Evolutionary conservation across 2,329 filamentous ascomycete species (phyloP), one percentile per base, ranked within the genome.

Genomic region (Chaetomium olivaceum): DNA sequence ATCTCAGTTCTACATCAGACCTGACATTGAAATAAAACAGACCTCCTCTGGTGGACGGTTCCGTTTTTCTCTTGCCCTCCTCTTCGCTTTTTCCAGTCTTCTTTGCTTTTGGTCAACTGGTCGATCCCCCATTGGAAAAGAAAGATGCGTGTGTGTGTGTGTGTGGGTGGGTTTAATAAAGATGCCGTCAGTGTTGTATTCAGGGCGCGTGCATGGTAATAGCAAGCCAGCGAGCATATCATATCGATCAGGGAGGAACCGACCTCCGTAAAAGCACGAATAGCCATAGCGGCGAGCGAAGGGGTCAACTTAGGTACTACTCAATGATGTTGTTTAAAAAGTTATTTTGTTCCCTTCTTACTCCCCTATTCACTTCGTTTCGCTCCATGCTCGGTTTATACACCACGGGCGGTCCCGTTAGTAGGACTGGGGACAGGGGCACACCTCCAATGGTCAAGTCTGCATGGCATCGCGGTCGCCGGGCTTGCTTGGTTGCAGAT

Each of bases 311-410:
- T 33, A 55, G 21, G 19, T 23, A 46, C 56, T 39, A 11, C 33
- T 29, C 6, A 29, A 54, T 46, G 59, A 16, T 59, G 55, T 48
- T 58, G 46, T 51, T 54, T 63, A 57, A 61, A 61, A 63, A 48
- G 54, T 39, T 56, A 12, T 50, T 48, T 56, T 25, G 16, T 14
- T 31, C 27, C 36, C 14, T 31, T n/a, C n/a, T 51, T 58, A 29
- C 39, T 11, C 14, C 6, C 6, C 4, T 12, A 36, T 23, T 27
- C 46, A 16, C 11, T 50, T 27, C 9, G 1, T 57, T 57, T 9
- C 52, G 14, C 31, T n/a, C 16, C 16, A 14, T 27, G 7, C 14
- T 51, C 21, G 16, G 12, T 21, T 14, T 46, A 14, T 39, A 39
- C 33, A 16, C 11, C 31, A 33, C 31, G 6, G 31, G 4, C 9